phyloP scores from a whole-genome alignment of 257 asterid genomes.

The Mitragyna speciosa region DNA sequence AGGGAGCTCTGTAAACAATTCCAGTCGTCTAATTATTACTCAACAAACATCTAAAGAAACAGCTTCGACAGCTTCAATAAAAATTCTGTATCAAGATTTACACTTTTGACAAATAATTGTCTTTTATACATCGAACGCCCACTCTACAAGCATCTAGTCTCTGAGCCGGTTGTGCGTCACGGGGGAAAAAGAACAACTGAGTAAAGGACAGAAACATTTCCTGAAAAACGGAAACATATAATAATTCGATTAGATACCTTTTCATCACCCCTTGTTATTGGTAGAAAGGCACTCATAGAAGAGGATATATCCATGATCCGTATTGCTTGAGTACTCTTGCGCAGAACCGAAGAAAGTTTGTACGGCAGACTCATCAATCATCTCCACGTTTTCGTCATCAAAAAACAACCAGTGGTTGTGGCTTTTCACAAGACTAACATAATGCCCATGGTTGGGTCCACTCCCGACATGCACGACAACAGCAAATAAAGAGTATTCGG shows the following conservation, averaged over 20 bases:
- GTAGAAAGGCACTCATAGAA: slow-evolving; percentile 49
- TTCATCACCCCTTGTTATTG: slow-evolving; percentile 14
- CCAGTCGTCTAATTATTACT: not conserved
- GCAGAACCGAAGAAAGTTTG: slow-evolving; percentile 89
- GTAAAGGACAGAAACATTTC: not conserved
- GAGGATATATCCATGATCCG: slow-evolving; percentile 81
- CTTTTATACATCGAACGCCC: slow-evolving; percentile 23
- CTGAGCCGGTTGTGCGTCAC: not conserved
- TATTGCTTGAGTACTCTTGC: slow-evolving; percentile 76
- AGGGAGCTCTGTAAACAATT: not conserved
- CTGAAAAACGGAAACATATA: not conserved
- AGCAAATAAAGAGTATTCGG: slow-evolving; percentile 73
- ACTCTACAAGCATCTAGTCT: slow-evolving; percentile 14
- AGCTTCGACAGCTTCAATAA: not conserved
- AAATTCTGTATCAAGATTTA: slow-evolving; percentile 22
- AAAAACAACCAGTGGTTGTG: slow-evolving; percentile 86
- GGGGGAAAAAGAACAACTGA: slow-evolving; percentile 3
- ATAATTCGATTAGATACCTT: not conserved
- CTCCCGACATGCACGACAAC: slow-evolving; percentile 87
- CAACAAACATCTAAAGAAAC: not conserved
- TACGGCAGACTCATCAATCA: slow-evolving; percentile 80
- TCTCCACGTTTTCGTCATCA: slow-evolving; percentile 85
- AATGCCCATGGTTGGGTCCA: slow-evolving; percentile 91
- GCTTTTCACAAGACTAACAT: slow-evolving; percentile 84
- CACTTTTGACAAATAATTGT: slow-evolving; percentile 14